Evolutionary conservation across 2,329 filamentous ascomycete species (phyloP).

Genomic region (Nigrospora osmanthi): DNA sequence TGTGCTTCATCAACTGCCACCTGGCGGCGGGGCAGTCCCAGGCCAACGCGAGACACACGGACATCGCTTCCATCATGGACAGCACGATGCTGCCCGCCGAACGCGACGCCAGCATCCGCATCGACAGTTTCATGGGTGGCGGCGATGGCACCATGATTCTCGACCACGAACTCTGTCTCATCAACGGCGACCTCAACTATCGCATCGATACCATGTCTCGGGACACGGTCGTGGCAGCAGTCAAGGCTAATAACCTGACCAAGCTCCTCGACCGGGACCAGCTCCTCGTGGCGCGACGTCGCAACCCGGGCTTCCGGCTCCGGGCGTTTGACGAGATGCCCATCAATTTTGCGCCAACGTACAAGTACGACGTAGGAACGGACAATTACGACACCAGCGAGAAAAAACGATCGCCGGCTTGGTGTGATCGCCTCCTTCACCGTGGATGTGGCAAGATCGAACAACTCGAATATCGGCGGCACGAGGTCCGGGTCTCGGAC

Average conservation of each 20-base stretch:
- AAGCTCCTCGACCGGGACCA: constrained; percentile 93
- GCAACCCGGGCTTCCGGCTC: constrained; percentile 83
- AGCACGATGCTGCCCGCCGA: constrained; percentile 66
- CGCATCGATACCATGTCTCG: constrained; percentile 96
- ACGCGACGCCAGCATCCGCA: constrained; percentile 55
- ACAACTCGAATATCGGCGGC: constrained; percentile 79
- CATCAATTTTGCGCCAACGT: constrained; percentile 90
- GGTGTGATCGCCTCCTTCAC: constrained; percentile 93
- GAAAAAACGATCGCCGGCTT: constrained; percentile 88
- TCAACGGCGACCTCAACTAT: constrained; percentile 97
- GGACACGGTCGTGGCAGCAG: constrained; percentile 80
- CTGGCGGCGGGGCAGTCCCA: constrained; percentile 88
- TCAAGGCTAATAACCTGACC: constrained; percentile 70
- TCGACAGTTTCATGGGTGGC: constrained; percentile 80
- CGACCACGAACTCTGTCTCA: constrained; percentile 93
- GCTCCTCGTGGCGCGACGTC: constrained; percentile 77
- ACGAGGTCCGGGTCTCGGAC: constrained; percentile 86
- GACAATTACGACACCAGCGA: constrained; percentile 92
- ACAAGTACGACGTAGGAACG: constrained; percentile 96
- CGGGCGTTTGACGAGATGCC: constrained; percentile 84
- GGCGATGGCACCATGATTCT: constrained; percentile 92
- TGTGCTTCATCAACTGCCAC: constrained; percentile 98
- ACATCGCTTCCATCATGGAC: constrained; percentile 85
- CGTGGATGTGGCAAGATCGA: constrained; percentile 73
- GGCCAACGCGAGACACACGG: constrained; percentile 84